These are phyloP conservation scores for Tanozyma kutaoensis DNA, from an alignment of 805 yeast genomes.

Conservation along the genomic window DNA sequence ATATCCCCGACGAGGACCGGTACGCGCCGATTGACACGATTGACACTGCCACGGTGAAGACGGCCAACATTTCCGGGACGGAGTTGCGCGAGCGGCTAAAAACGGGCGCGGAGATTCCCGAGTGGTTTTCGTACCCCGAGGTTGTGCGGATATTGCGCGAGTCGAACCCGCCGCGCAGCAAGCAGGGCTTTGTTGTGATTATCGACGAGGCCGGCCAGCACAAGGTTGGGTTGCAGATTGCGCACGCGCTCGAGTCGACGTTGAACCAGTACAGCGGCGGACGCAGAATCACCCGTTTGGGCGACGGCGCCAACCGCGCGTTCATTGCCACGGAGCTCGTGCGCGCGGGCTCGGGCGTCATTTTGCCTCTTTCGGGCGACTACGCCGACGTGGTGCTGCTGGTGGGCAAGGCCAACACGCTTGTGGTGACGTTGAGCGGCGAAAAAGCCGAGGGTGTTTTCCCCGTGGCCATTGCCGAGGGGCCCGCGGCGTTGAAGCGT, in stretches of 20 bases:
- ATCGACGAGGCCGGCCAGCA: constrained; percentile 37
- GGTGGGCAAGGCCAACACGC: not conserved
- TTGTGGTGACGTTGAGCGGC: not conserved
- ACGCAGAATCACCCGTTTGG: constrained; percentile 58
- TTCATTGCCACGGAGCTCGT: constrained; percentile 64
- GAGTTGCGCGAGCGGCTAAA: constrained; percentile 80
- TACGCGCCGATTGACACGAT: constrained; percentile 93
- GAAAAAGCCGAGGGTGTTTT: not conserved
- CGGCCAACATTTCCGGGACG: constrained; percentile 89
- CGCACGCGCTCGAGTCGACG: constrained; percentile 73
- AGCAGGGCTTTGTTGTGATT: constrained; percentile 78
- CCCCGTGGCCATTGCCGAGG: not conserved
- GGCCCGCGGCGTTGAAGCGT: not conserved
- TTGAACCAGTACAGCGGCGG: constrained; percentile 83
- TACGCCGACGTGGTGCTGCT: not conserved
- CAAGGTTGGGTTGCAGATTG: constrained; percentile 1
- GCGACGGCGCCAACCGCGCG: constrained; percentile 30
- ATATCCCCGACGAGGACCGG: constrained; percentile 88
- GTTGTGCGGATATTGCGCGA: constrained; percentile 86
- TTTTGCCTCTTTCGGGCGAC: constrained; percentile 10
- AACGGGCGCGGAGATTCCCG: constrained; percentile 83
- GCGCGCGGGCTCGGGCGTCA: constrained; percentile 87
- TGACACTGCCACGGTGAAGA: constrained; percentile 55
- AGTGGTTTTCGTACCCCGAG: constrained; percentile 96
- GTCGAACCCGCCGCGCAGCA: constrained; percentile 81